Evolutionary conservation across 768 basidiomycete species (phyloP), one percentile per base, ranked within the genome.

Genomic region (Boletus eberwhitei): DNA sequence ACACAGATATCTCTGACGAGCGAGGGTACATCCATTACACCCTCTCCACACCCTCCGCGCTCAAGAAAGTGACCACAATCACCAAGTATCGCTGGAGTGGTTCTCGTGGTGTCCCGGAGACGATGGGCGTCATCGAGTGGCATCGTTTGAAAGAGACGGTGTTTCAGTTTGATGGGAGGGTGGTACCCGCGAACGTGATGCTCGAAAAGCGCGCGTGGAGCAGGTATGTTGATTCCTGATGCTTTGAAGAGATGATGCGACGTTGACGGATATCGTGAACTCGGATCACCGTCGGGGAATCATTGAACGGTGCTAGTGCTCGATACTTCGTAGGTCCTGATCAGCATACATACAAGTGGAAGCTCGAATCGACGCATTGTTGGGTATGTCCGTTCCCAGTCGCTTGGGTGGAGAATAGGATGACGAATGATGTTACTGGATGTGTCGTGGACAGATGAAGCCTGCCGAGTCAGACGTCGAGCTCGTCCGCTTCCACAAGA

Each of bases 301-400:
- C 24, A 3, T 11, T n/a, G n/a, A 19, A 45, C 31, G 36, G 4
- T 6, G 8, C 8, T 35, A 74, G 74, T 29, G 63, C 64, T 26
- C 71, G 68, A n/a, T 59, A 67, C 17, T 75, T 75, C 48, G 53
- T 54, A 26, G 74, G 70, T 12, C 69, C 64, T 0, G 66, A 74
- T 51, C 61, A 57, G 2, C 60, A 48, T 9, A 54, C 57, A 24
- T 75, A 72, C 60, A 68, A 69, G 19, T 75, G 73, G 74, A 63
- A 61, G 24, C 24, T 71, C 12, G 63, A 61, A 9, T 50, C 54
- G 19, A 57, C 57, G 7, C 63, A 67, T 7, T 66, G 66, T 14
- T 59, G 63, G 64, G 71, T 69, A 48, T 19, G 66, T 57, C 3
- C 14, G 8, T n/a, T 24, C 11, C 6, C 13, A 17, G 17, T 24